phyloP scores from a whole-genome alignment of 2,329 filamentous ascomycete species.

The Curvularia eragrostidis region DNA sequence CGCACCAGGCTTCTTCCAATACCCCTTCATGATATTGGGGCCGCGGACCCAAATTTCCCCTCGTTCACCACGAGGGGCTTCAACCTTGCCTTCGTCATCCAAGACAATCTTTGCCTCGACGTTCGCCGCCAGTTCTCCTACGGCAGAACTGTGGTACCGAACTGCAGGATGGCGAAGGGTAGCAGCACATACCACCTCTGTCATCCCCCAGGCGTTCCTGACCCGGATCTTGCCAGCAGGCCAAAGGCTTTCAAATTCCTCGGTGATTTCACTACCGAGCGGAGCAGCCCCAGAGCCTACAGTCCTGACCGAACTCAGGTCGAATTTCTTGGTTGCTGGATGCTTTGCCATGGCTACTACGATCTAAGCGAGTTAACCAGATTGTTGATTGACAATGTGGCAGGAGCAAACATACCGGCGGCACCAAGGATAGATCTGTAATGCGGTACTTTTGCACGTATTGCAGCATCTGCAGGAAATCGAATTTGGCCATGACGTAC shows the following conservation, averaged over 20 bases:
- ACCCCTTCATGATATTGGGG: constrained; percentile 76
- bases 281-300: constrained; percentile 75
- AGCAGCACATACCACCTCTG: constrained; percentile 75
- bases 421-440: constrained; percentile 71
- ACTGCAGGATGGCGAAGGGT: constrained; percentile 68
- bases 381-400: too few relatives aligned
- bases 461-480: constrained; percentile 74
- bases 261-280: constrained; percentile 50
- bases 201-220: constrained; percentile 88
- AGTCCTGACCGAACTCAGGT: constrained; percentile 69
- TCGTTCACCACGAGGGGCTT: constrained; percentile 58
- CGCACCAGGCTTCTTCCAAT: constrained; percentile 74
- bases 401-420: too few relatives aligned
- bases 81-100: constrained; percentile 60
- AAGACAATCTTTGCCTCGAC: constrained; percentile 70
- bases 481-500: constrained; percentile 80
- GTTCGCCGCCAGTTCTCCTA: constrained; percentile 75
- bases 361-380: too few relatives aligned
- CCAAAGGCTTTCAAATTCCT: constrained; percentile 66
- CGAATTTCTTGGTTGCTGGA: constrained; percentile 68
- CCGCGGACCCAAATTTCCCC: constrained; percentile 78
- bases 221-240: constrained; percentile 57
- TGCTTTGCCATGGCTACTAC: constrained; percentile 76
- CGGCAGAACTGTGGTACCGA: constrained; percentile 54
- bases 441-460: constrained; percentile 73